Evolutionary conservation across 202 grass and related monocot genomes (phyloP), one percentile per base, ranked within the genome.

Genomic region (Schoenoplectus triqueter): DNA sequence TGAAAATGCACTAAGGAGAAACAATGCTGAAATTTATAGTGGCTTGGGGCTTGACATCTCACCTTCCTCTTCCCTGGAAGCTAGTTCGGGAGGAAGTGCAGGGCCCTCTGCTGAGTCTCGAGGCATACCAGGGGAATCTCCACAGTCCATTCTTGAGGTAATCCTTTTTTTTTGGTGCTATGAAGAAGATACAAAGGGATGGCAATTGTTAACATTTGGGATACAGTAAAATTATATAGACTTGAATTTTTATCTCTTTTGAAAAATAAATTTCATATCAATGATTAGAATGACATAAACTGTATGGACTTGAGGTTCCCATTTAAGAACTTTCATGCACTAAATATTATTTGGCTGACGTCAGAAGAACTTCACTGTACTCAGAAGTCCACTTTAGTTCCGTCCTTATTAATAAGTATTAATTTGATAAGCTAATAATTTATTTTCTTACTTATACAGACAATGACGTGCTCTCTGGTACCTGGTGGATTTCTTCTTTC

Each of bases 31-130:
- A 90, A 94, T 98, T 64, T 98, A 98, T 81, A 95, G 91, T 67
- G 93, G 91, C 79, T 70, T 99, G 82, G 96, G 96, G 52, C 91
- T 99, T 64, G 91, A 99, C 68, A 90, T 99, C 89, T 99, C 93
- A 86, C 94, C 96, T 81, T 90, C 96, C 87, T 89, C 96, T 68
- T 99, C 96, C 6, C 54, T 71, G 0, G 96, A 99, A 83, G 96
- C 93, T 75, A 99, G 96, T 80, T 90, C 93, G 17, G 92, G 88
- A 88, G 89, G 66, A 4, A 76, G 76, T 76, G 90, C 80, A 42
- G 88, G 87, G 10, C 87, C 89, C 17, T 96, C 90, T 81, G 88
- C 90, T 19, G 91, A 92, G 69, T 87, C 89, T 74, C 86, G 84
- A 70, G 88, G 87, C 66, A 3, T 89, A 59, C 82, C 86, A 74